Base-by-base conservation (phyloP, 768 basidiomycete genomes). In the Trametes punicea region DNA sequence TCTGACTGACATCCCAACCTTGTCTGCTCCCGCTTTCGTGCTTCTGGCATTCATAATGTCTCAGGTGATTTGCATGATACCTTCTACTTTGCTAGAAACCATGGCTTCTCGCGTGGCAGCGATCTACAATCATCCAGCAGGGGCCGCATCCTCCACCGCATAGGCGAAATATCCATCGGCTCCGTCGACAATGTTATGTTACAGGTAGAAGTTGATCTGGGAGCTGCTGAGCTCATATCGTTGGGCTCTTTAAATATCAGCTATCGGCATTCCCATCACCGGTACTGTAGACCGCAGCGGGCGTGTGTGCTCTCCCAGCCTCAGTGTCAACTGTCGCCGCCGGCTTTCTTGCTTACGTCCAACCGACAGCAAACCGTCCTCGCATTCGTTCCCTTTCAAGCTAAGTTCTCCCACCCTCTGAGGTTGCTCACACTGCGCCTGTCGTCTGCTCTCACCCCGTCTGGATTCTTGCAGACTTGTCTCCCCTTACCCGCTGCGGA, bases 211-310 rank as follows among this genome's bases (percentile, higher is more conserved):
- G n/a, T n/a, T n/a, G n/a, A n/a, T n/a, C n/a, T n/a, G n/a, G n/a
- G n/a, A n/a, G n/a, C n/a, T n/a, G n/a, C n/a, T n/a, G n/a, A n/a
- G n/a, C n/a, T n/a, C n/a, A 36, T 20, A 46, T 46, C 41, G 11
- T 15, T 13, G 44, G 31, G 18, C 42, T 27, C 40, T 33, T 33
- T 10, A 30, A 16, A 2, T 21, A 18, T 41, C 31, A 31, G 7
- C 7, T 6, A 31, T 13, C 5, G 25, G 44, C 33, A 21, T 21
- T 53, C 42, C 34, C 52, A 38, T 31, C 44, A 15, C 42, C 33
- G 42, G 44, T 34, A 53, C 15, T 27, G 40, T n/a, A n/a, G 13
- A 31, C 13, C 52, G 52, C 52, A 54, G 52, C 44, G 34, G 21
- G 52, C 16, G 44, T 33, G 52, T 46, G 25, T 29, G 26, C 15